Evolutionary conservation across 2,329 filamentous ascomycete genomes (phyloP).

Genomic region (Fusarium chaquense): DNA sequence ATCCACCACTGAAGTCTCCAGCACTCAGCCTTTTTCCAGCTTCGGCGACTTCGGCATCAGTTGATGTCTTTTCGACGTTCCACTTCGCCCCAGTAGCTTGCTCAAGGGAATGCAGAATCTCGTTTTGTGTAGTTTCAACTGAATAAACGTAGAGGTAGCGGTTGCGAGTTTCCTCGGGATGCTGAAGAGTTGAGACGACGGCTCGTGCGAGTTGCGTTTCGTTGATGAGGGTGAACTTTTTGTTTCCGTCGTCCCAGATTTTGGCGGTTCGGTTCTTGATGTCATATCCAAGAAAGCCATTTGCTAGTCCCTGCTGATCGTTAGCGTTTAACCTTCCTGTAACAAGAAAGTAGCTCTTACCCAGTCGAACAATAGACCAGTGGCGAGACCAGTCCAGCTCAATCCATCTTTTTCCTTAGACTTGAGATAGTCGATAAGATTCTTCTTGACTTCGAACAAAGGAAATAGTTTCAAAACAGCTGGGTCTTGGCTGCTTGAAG

Average conservation of each 20-base stretch:
- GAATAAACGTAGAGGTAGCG: conserved; percentile 5
- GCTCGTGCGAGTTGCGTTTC: conserved; percentile 1
- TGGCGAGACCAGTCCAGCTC: conserved; percentile 9
- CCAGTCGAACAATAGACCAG: conserved; percentile 10
- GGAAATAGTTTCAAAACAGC: not conserved
- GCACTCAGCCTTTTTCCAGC: not conserved
- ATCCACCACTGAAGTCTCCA: not conserved
- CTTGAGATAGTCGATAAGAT: conserved; percentile 2
- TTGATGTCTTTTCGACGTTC: not conserved
- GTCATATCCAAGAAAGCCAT: not conserved
- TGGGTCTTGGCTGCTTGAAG: not conserved
- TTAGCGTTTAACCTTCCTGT: not conserved
- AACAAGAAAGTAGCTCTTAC: not conserved
- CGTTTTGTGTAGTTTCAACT: not conserved
- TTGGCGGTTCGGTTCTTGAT: not conserved
- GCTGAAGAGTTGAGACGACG: not conserved
- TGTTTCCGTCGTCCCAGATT: conserved; percentile 7
- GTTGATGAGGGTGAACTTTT: conserved; percentile 3
- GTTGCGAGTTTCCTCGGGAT: not conserved
- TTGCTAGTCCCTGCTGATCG: not conserved
- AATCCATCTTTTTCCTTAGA: conserved; percentile 3
- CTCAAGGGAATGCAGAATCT: not conserved
- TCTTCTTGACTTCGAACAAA: not conserved
- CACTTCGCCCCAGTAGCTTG: not conserved
- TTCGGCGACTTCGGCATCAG: not conserved